These are phyloP conservation scores for Lactuca saligna DNA, from an alignment of 129 eudicot genomes.

Conservation along the genomic window DNA sequence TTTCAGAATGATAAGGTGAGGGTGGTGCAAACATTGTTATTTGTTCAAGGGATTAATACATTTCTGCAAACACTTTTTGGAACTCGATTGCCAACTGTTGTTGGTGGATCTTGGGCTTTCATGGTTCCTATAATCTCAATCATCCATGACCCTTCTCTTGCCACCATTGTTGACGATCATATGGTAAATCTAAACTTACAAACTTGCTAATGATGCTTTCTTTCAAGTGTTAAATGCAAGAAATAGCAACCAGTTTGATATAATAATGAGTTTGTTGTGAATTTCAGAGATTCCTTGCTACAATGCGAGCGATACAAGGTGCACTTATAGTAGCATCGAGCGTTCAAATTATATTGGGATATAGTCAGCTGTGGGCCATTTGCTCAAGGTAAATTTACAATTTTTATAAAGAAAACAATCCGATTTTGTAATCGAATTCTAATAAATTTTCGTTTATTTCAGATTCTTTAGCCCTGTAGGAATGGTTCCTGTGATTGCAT, in stretches of 20 bases:
- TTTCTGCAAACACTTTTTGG: constrained; percentile 87
- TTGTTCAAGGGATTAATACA: constrained; percentile 94
- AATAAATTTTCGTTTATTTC: constrained; percentile 10
- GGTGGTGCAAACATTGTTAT: constrained; percentile 91
- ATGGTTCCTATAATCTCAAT: constrained; percentile 94
- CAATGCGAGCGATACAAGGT: constrained; percentile 95
- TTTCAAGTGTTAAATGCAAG: neutral
- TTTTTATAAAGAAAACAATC: neutral
- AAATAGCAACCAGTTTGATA: neutral
- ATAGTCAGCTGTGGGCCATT: constrained; percentile 96
- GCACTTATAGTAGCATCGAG: constrained; percentile 96
- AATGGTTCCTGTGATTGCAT: constrained; percentile 92
- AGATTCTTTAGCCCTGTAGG: constrained; percentile 98
- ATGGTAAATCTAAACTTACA: constrained; percentile 43
- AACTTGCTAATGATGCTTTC: constrained; percentile 14
- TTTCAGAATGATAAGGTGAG: constrained; percentile 92
- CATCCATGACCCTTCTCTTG: constrained; percentile 73
- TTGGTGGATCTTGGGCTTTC: constrained; percentile 98
- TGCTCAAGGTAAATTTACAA: constrained; percentile 72
- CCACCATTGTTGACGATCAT: constrained; percentile 61
- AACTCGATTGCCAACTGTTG: constrained; percentile 81
- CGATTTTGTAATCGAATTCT: constrained; percentile 3
- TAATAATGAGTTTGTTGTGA: constrained; percentile 12
- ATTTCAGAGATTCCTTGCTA: constrained; percentile 71
- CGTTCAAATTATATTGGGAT: constrained; percentile 95